Conservation (phyloP, 768 basidiomycete species). For the Exsudoporus frostii region DNA sequence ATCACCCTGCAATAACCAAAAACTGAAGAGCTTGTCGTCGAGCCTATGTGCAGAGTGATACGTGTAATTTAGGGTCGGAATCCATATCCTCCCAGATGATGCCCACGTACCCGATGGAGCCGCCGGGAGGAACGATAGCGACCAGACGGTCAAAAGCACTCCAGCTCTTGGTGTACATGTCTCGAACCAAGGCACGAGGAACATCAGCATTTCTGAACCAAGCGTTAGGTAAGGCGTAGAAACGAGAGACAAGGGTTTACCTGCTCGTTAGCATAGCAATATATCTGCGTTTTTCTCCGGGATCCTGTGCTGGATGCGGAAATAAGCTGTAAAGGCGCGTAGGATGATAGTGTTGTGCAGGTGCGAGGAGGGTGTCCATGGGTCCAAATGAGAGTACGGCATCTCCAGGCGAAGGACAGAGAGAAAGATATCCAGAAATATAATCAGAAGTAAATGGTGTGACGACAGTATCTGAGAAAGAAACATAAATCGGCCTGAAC, state of each 20-base stretch:
- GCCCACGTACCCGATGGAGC: conserved; percentile 72
- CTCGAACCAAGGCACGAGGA: conserved; percentile 77
- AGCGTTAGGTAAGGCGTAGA: background rate
- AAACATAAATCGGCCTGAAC: background rate
- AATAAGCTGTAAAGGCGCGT: conserved; percentile 70
- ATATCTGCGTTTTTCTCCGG: conserved; percentile 70
- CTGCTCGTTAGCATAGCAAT: conserved; percentile 69
- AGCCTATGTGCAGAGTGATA: conserved; percentile 44
- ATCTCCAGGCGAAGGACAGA: conserved; percentile 69
- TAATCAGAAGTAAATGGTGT: conserved; percentile 76
- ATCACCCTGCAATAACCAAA: conserved; percentile 83
- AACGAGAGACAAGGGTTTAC: conserved; percentile 32
- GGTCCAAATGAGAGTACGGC: conserved; percentile 78
- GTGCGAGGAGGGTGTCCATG: conserved; percentile 74
- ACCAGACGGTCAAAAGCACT: conserved; percentile 87
- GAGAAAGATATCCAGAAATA: conserved; percentile 73
- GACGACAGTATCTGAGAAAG: conserved; percentile 58
- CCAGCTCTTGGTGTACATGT: conserved; percentile 93
- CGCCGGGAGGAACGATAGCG: conserved; percentile 86
- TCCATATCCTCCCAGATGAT: conserved; percentile 1
- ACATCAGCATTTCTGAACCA: conserved; percentile 72
- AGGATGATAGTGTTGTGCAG: conserved; percentile 71
- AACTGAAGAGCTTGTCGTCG: conserved; percentile 88
- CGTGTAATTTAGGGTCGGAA: background rate
- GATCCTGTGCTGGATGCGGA: conserved; percentile 81